Base-by-base conservation (phyloP, 257 asterid species). In the Nicotiana tabacum region DNA sequence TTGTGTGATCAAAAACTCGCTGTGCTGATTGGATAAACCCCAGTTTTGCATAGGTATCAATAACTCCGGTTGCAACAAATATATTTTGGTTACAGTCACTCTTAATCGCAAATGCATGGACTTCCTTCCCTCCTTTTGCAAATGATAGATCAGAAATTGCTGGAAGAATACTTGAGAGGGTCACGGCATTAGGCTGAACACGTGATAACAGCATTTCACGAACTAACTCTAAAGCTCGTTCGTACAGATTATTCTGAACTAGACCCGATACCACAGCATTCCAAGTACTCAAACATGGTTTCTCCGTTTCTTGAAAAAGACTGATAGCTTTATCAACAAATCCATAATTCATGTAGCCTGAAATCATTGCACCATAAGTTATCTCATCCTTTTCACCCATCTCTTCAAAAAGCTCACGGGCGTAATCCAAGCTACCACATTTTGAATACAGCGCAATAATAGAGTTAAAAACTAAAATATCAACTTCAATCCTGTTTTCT, bases 261-360 rank as follows among this genome's bases (percentile, higher is more conserved):
- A 82, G 88, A 13, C 98, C 97, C 4, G 99, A 90, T 84, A 95
- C 87, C 6, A 91, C 87, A 87, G 97, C 97, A 90, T 95, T 95
- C 97, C 98, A 95, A 51, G 89, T 81, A 84, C 95, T 93, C 90
- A 92, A 51, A 61, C 89, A 91, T 0, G 97, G 97, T 46, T 76
- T 88, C 60, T 66, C 87, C 88, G 88, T 85, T 84, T 86, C 91
- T 86, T 62, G 83, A 66, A 95, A 92, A 82, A 91, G 72, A 70
- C 46, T 66, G 86, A 92, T 58, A 78, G 98, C 99, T 82, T 90
- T 85, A 57, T 89, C 90, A 46, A 92, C 91, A 83, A 86, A 91
- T 67, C 98, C 97, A 70, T 95, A 88, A 89, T 74, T 82, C 99
- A 95, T 93, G 91, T 95, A 95, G 29, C 97, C 97, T 21, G 97